These are phyloP conservation scores for Russula brevipes DNA, from an alignment of 768 basidiomycete species.

Conservation along the genomic window DNA sequence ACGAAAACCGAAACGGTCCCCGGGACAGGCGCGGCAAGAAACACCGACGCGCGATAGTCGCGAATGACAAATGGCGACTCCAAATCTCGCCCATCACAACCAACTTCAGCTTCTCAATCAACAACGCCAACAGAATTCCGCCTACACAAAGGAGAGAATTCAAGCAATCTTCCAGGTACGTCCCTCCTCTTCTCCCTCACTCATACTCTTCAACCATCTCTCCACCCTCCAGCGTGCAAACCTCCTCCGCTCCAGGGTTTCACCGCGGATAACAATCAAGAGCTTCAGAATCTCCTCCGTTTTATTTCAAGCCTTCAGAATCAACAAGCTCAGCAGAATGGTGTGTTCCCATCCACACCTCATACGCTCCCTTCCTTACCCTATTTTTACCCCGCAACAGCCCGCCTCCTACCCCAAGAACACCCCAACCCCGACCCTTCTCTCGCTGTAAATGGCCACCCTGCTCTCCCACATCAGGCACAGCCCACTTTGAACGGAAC, in stretches of 20 bases:
- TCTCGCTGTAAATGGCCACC: constrained; percentile 48
- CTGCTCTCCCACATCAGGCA: constrained; percentile 28
- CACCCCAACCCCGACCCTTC: constrained; percentile 24
- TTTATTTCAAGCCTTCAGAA: constrained; percentile 38
- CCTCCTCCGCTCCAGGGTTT: constrained; percentile 40
- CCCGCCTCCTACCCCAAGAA: constrained; percentile 23
- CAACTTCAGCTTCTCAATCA: constrained; percentile 23
- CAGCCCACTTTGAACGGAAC: constrained; percentile 34
- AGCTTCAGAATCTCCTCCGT: constrained; percentile 40
- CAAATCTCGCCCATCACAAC: constrained; percentile 28
- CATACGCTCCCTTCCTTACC: background rate
- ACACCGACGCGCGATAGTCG: constrained; percentile 31
- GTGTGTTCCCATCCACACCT: background rate
- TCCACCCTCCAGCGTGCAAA: constrained; percentile 38
- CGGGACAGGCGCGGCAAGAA: constrained; percentile 26
- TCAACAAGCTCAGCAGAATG: constrained; percentile 35
- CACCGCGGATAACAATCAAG: constrained; percentile 42
- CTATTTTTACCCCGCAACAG: background rate
- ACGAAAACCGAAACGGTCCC: constrained; percentile 20
- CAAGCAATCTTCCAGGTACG: constrained; percentile 30
- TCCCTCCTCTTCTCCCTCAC: background rate
- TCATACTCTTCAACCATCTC: background rate
- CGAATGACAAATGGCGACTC: constrained; percentile 29
- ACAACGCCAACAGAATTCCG: constrained; percentile 21
- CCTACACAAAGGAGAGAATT: constrained; percentile 26